A percentile compares a stretch with the other conserved stretches of the same genome.
These are phyloP conservation scores for Candida loeiensis DNA, from an alignment of 805 yeast species.

Conservation along the genomic window DNA sequence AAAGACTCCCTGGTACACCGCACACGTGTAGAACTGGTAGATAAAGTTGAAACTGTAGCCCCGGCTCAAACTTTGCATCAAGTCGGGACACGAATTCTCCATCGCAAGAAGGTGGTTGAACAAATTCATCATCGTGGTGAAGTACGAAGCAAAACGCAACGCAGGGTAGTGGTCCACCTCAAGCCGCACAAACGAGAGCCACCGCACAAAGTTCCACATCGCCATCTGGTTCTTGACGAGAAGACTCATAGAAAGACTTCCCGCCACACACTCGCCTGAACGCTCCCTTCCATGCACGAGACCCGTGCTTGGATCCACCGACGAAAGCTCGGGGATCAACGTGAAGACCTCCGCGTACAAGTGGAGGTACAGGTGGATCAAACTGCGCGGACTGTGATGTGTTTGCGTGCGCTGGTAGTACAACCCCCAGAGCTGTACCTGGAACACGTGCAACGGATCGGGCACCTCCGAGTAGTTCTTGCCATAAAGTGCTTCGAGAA, in stretches of 20 bases:
- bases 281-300: not conserved
- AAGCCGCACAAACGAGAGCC: constrained; percentile 26
- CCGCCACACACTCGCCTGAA: constrained; percentile 3
- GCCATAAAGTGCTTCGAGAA: constrained; percentile 18
- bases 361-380: constrained; percentile 17
- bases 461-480: constrained; percentile 9
- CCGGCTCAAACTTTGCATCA: not conserved
- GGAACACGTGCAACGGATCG: constrained; percentile 10
- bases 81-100: constrained; percentile 5
- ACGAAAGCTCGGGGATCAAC: constrained; percentile 9
- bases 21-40: constrained; percentile 16
- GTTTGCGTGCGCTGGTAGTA: constrained; percentile 20
- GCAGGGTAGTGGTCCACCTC: constrained; percentile 29
- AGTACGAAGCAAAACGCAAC: constrained; percentile 23
- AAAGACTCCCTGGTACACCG: constrained; percentile 20
- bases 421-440: constrained; percentile 15
- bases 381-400: constrained; percentile 10
- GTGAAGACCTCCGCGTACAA: constrained; percentile 15
- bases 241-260: constrained; percentile 4
- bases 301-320: not conserved
- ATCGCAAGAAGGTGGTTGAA: constrained; percentile 23
- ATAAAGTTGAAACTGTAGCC: constrained; percentile 11
- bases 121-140: constrained; percentile 22
- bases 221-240: constrained; percentile 16
- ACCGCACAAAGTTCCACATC: constrained; percentile 17